Evolutionary conservation across 768 basidiomycete species (phyloP), one percentile per base, ranked within the genome.

Genomic region (Hygrophoropsis aurantiaca): DNA sequence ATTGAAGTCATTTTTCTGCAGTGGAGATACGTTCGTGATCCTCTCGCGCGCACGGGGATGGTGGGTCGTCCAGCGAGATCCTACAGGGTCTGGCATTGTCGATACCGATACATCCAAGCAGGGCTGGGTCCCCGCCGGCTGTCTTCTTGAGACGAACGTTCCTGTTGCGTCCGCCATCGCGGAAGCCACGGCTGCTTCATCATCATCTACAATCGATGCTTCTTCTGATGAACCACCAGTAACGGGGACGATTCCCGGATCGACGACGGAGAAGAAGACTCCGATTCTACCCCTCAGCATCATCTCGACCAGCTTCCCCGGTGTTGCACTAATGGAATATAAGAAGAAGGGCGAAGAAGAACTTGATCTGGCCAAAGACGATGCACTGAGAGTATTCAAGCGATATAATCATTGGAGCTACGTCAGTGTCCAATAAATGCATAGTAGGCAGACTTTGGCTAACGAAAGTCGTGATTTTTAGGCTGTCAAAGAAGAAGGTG

Each of bases 31-130:
- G 1, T 97, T 94, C 68, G 82, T 95, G 52, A 94, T 97, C 53
- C 72, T 94, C 34, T 90, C 90, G 44, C 84, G 94, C 44, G 87
- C 94, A n/a, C 85, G 94, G 46, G 95, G 97, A 1, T 99, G 97
- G 97, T 99, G 95, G 93, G 90, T 97, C 26, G 97, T 98, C 4
- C 94, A 98, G 62, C 84, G 90, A 26, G 97, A 99, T 66, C 88
- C 88, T 24, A 83, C 81, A 27, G 94, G 94, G 4, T 78, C 84
- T 3, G 91, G 93, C 9, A 66, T 83, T 18, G 83, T 91, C 23
- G 87, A 85, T 58, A 74, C 83, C 13, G 90, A 93, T 52, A 75
- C 83, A 21, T 73, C 77, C 35, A 88, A 88, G 63, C 92, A 94
- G 59, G 93, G 94, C 45, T 98, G 95, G 95, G 94, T 99, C 3